phyloP scores from a whole-genome alignment of 1,139 yeast species.

The Taiozyma sp. region DNA sequence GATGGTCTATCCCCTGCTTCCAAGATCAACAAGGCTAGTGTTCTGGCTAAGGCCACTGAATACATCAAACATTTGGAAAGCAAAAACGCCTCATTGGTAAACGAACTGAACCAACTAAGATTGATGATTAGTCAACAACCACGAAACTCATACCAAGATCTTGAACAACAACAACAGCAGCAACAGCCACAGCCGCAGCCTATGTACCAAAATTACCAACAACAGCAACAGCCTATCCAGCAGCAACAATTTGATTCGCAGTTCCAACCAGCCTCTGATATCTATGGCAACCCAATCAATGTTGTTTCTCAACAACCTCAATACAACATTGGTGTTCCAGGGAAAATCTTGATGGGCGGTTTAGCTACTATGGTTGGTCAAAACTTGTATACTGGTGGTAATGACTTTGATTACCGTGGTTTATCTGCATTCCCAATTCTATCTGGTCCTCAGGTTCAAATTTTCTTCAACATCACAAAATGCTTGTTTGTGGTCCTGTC shows the following conservation, averaged over 20 bases:
- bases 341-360: conserved; percentile 29
- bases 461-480: conserved; percentile 19
- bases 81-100: conserved; percentile 49
- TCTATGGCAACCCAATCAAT: conserved; percentile 20
- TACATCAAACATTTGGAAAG: conserved; percentile 77
- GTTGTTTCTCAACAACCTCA: conserved; percentile 20
- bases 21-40: conserved; percentile 83
- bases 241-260: conserved; percentile 6
- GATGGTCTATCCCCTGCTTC: conserved; percentile 85
- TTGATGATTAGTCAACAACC: conserved; percentile 16
- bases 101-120: conserved; percentile 51
- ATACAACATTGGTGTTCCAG: conserved; percentile 24
- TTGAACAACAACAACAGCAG: conserved; percentile 8
- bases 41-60: conserved; percentile 83
- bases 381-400: conserved; percentile 23
- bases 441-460: conserved; percentile 22
- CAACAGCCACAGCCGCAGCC: conserved; percentile 7
- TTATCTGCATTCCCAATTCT: conserved; percentile 29
- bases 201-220: background rate
- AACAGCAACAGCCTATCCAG: conserved; percentile 1
- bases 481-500: conserved; percentile 20
- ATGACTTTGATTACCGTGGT: conserved; percentile 25
- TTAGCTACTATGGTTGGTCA: conserved; percentile 27
- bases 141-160: conserved; percentile 4
- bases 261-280: conserved; percentile 20